Evolutionary conservation across 2,329 filamentous ascomycete genomes (phyloP), one percentile per base, ranked within the genome.

Genomic region (Cryphonectria radicalis): DNA sequence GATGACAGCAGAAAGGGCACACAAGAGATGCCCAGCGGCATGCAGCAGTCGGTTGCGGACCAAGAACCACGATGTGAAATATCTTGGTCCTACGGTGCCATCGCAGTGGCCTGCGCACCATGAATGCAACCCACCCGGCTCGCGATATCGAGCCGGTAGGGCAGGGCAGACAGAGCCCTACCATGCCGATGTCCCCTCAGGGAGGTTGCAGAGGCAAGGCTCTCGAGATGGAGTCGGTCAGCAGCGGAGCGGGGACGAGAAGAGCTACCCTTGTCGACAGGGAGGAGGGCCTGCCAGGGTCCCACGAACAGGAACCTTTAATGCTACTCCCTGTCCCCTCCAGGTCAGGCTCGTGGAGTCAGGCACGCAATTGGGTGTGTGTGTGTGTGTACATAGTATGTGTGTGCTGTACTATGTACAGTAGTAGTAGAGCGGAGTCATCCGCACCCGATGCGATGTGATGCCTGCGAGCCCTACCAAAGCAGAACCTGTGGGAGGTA

Each of bases 181-280:
- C 57, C 37, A 28, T 32, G n/a, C 55, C 60, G 62, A 37, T 53
- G n/a, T 57, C 22, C 57, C 50, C 67, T 42, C 46, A 40, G 42
- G 50, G 32, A 66, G 42, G 68, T 67, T 43, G 65, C 53, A 70
- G 42, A 50, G 46, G 46, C 68, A 64, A 70, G 64, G 53, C 65
- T 68, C 25, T 64, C 46, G 66, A n/a, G 66, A 43, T 28, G 35
- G 22, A 43, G 42, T 40, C 66, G 37, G 55, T 70, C 59, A 40
- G 55, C 25, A 59, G 25, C 55, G 28, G 13, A 28, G 53, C 32
- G 35, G 43, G 67, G 62, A n/a, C 35, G 35, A 55, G 43, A 25
- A 25, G 11, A 70, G 71, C 71, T 70, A 70, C 68, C 71, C 70
- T 59, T 67, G 70, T 67, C 63, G n/a, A 64, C 67, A 72, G 63